Conservation (phyloP, 2,329 filamentous ascomycete genomes). For the Ophiostoma triangulosporum region DNA sequence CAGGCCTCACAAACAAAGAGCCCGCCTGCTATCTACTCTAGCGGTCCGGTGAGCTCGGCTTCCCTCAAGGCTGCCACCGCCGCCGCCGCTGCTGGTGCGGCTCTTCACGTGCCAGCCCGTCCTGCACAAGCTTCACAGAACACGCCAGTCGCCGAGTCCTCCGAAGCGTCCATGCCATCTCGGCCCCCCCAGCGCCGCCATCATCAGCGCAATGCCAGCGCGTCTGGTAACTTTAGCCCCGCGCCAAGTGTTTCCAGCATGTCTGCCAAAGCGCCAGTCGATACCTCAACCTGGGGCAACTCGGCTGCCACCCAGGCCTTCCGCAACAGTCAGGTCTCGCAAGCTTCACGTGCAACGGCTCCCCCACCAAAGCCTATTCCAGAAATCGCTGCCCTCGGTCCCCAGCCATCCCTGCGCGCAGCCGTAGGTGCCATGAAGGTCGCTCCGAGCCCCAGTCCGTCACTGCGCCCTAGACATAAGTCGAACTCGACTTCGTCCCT, state of each 20-base stretch:
- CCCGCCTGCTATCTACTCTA: conserved; percentile 3
- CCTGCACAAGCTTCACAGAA: background rate
- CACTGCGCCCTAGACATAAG: background rate
- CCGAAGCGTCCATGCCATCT: background rate
- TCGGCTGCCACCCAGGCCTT: conserved; percentile 50
- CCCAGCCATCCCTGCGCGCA: conserved; percentile 55
- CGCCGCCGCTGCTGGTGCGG: conserved; percentile 10
- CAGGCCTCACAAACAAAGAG: conserved; percentile 3
- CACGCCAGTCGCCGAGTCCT: background rate
- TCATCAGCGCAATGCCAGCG: conserved; percentile 25
- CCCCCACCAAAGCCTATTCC: conserved; percentile 7
- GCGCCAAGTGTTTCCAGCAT: conserved; percentile 33
- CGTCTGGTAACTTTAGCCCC: background rate
- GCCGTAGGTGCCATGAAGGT: conserved; percentile 63
- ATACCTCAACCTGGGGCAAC: conserved; percentile 35
- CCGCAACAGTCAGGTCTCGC: conserved; percentile 17
- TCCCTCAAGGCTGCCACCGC: conserved; percentile 12
- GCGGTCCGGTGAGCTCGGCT: conserved; percentile 2
- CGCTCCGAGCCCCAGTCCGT: conserved; percentile 10
- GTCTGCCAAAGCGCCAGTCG: conserved; percentile 34
- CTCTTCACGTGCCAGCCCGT: background rate
- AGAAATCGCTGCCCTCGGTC: conserved; percentile 27
- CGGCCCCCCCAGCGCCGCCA: conserved; percentile 21
- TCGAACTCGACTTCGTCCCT: conserved; percentile 10
- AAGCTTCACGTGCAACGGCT: background rate